Percentiles rank a stretch among this genome's conserved stretches.
Conservation (phyloP, 345 rosid species). For the Gynandropsis gynandra region DNA sequence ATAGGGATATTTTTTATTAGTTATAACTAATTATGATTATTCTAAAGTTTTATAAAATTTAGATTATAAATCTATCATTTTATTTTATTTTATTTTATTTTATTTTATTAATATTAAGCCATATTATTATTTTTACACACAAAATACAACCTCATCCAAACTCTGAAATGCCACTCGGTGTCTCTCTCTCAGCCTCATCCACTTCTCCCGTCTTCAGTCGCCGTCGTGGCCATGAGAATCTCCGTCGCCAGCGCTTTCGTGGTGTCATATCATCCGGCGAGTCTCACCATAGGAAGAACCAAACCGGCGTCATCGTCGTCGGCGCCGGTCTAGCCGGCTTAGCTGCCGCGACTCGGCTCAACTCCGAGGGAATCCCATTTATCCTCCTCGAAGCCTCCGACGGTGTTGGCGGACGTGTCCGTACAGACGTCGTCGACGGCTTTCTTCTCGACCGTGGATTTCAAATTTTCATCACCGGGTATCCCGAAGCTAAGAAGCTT, state of each 20-base stretch:
- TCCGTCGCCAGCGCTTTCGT: constrained; percentile 4
- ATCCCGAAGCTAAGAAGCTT: constrained; percentile 79
- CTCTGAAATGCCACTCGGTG: constrained; percentile 17
- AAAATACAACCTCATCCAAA: constrained; percentile 22
- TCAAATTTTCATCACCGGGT: constrained; percentile 93
- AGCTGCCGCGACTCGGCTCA: constrained; percentile 73
- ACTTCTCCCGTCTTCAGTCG: constrained; percentile 15
- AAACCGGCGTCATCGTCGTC: constrained; percentile 48
- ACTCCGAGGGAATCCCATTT: constrained; percentile 50
- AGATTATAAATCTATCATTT: too few species aligned
- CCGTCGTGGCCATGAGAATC: constrained; percentile 12
- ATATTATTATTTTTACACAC: too few species aligned
- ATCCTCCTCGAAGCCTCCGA: constrained; percentile 77
- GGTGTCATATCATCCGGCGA: constrained; percentile 6
- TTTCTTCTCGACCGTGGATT: constrained; percentile 87
- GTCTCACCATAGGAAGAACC: constrained; percentile 13
- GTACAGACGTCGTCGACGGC: constrained; percentile 74
- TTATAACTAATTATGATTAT: too few species aligned
- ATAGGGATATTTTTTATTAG: too few species aligned
- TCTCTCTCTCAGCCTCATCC: constrained; percentile 29
- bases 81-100: too few species aligned
- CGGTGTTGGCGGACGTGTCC: constrained; percentile 80
- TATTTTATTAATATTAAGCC: too few species aligned
- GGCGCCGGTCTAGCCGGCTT: constrained; percentile 92
- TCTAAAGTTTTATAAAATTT: too few species aligned